Evolutionary conservation across 2,329 filamentous ascomycete species (phyloP), one percentile per base, ranked within the genome.

Genomic region (Raffaelea deltoideospora): DNA sequence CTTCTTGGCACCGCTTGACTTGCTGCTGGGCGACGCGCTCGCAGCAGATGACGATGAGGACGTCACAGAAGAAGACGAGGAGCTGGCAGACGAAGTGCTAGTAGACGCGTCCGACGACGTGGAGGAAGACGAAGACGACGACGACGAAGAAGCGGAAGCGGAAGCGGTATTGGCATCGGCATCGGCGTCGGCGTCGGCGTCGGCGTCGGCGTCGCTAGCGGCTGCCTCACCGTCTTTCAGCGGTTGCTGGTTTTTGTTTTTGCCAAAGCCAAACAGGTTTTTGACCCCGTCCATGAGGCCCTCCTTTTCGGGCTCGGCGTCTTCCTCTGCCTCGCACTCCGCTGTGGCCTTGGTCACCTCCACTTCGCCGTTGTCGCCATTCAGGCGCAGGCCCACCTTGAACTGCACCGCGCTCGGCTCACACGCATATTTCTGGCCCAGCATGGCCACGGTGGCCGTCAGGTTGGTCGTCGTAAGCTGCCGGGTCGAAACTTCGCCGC

Each of bases 251-350:
- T 81, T 80, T 60, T 84, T 85, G 18, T 41, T 40, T 50, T 82
- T 82, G 20, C 88, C 90, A 53, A 96, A 87, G 6, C 90, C 90
- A 52, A 98, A 92, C 43, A 95, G 72, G 45, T 87, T 92, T 67
- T 98, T 98, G 46, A 96, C 84, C 31, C 85, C 87, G 51, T 94
- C 88, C 33, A 95, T 82, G 34, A 96, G 72, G 35, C 79, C 77
- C 44, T 82, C 83, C 54, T 86, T 84, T 57, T 77, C 75, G 9
- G 60, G 55, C 5, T 67, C 69, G n/a, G n/a, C n/a, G n/a, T n/a
- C n/a, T n/a, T n/a, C n/a, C 36, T 92, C 82, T 20, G 79, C 72
- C 53, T 93, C 83, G 51, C 90, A 98, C 54, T 87, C 87, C 6
- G 90, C 77, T 39, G 69, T 69, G n/a, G 80, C 81, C 48, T 74